Conservation (phyloP, 1,139 yeast species). For the Pichia kudriavzevii region DNA sequence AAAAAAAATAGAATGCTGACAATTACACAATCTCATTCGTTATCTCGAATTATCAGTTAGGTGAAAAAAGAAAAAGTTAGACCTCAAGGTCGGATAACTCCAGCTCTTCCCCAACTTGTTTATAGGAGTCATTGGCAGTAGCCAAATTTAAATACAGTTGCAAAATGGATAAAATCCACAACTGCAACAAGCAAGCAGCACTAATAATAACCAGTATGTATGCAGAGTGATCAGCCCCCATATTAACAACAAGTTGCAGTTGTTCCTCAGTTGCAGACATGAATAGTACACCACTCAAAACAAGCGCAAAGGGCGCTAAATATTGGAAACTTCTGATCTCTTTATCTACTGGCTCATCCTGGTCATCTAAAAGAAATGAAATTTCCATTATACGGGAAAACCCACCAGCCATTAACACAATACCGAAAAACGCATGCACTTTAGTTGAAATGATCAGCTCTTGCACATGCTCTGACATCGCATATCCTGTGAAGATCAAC, state of each 20-base stretch:
- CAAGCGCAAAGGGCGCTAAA: constrained; percentile 71
- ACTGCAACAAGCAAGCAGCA: constrained; percentile 63
- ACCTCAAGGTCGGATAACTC: no score
- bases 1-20: no score
- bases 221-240: constrained; percentile 80
- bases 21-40: no score
- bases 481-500: constrained; percentile 82
- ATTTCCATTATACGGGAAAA: constrained; percentile 67
- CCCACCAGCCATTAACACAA: constrained; percentile 75
- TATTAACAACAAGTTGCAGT: constrained; percentile 55
- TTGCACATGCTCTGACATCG: constrained; percentile 88
- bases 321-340: constrained; percentile 68
- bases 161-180: constrained; percentile 55
- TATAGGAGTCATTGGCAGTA: no score
- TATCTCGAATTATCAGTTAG: no score
- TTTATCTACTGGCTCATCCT: constrained; percentile 38
- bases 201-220: constrained; percentile 68
- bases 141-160: constrained; percentile 50
- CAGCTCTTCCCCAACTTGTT: no score
- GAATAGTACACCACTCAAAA: constrained; percentile 71
- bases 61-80: no score
- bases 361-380: constrained; percentile 56
- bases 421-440: constrained; percentile 81
- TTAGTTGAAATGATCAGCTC: constrained; percentile 67
- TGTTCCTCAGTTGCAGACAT: constrained; percentile 95